These are phyloP conservation scores for Podaxis carcinomalis DNA, from an alignment of 768 basidiomycete species.

Conservation along the genomic window DNA sequence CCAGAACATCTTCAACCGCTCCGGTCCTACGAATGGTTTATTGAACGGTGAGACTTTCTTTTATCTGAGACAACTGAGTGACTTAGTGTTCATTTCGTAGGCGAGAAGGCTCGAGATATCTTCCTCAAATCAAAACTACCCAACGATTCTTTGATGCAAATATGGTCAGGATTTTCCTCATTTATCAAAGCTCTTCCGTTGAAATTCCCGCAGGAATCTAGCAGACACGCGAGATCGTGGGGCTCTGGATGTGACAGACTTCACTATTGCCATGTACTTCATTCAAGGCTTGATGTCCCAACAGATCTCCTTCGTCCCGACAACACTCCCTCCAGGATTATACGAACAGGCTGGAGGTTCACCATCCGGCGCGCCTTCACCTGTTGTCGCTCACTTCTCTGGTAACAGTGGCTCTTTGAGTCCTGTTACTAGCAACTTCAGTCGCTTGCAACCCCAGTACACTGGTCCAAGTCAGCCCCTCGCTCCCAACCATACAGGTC, in stretches of 20 bases:
- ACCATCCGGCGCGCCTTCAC: slow-evolving; percentile 21
- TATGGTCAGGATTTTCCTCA: slow-evolving; percentile 60
- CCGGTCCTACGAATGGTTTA: slow-evolving; percentile 71
- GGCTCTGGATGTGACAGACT: slow-evolving; percentile 83
- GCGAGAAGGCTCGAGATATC: slow-evolving; percentile 83
- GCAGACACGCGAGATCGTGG: slow-evolving; percentile 96
- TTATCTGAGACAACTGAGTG: not conserved
- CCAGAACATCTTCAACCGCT: slow-evolving; percentile 66
- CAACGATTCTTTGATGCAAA: slow-evolving; percentile 83
- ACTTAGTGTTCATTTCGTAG: slow-evolving; percentile 31
- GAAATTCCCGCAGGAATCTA: slow-evolving; percentile 57
- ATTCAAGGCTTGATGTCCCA: slow-evolving; percentile 91
- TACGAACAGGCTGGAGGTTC: slow-evolving; percentile 75
- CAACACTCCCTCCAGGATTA: slow-evolving; percentile 72
- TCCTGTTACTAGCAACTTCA: slow-evolving; percentile 41
- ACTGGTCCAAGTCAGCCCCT: slow-evolving; percentile 53
- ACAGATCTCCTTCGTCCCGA: slow-evolving; percentile 66
- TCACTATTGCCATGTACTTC: slow-evolving; percentile 94
- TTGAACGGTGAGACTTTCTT: slow-evolving; percentile 58
- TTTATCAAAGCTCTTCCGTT: slow-evolving; percentile 8
- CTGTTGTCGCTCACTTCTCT: slow-evolving; percentile 50
- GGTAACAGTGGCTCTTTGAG: slow-evolving; percentile 61
- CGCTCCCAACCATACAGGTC: slow-evolving; percentile 48
- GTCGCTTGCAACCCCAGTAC: slow-evolving; percentile 53
- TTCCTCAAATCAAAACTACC: slow-evolving; percentile 89